Base-by-base conservation (phyloP, 2,329 filamentous ascomycete species). In the Exserohilum turcica region DNA sequence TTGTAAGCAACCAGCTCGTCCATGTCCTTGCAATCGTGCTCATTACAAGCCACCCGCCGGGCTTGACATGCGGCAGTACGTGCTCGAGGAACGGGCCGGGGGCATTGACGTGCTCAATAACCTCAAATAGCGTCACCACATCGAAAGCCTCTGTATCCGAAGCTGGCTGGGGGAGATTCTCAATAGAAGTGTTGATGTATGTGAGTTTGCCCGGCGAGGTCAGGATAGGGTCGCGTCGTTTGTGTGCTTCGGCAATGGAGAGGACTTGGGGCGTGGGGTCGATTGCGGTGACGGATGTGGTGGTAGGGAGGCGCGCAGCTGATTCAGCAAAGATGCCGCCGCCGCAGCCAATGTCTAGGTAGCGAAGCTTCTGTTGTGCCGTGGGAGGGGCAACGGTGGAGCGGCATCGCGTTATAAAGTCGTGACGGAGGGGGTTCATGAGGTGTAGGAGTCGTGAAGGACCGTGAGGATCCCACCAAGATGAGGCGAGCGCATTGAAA, bases 401-500 rank as follows among this genome's bases (percentile, higher is more conserved):
- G 77, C 76, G 84, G 71, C 93, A 97, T 58, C 79, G 77, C 18
- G 82, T 82, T 74, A 97, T 94, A 77, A 97, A 97, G 76, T 92
- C 87, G 78, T 97, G 92, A 29, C 94, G 92, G 39, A 96, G 85
- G 1, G 94, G 94, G 78, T 99, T 97, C 93, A 99, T 97, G 63
- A 96, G 87, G 76, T 99, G 94, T 2, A 99, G 86, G 53, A 97
- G 86, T 33, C 93, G 86, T 3, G 92, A 97, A 6, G 93, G 88
- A 45, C 94, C 94, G 71, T 96, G 87, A 1, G 93, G 90, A 76
- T 97, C 92, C 94, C 94, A 99, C 94, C 94, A 99, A 67, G 88
- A 88, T 61, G 90, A 90, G 61, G 94, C 94, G 68, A 99, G 90
- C 59, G 86, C 86, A 70, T 92, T 92, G 84, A 99, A 99, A 80